Conservation (phyloP, 1,284 basidiomycete genomes). For the Boletus hoseneyae region DNA sequence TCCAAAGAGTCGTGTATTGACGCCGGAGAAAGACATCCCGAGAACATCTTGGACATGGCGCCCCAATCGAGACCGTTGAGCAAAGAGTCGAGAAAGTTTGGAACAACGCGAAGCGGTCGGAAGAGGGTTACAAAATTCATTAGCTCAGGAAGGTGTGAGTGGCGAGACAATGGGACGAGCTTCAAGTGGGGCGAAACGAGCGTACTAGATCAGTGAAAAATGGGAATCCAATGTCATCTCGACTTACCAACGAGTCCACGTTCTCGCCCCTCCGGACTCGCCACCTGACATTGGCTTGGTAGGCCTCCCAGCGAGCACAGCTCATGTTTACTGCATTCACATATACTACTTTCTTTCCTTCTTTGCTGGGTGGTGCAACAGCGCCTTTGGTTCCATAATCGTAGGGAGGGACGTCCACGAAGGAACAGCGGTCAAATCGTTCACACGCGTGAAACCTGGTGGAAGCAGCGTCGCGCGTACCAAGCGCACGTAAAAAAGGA, state of each 20-base stretch:
- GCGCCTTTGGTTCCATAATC: conserved; percentile 12
- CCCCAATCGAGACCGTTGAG: conserved; percentile 67
- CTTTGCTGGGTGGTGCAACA: conserved; percentile 31
- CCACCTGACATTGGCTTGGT: conserved; percentile 47
- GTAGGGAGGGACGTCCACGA: conserved; percentile 45
- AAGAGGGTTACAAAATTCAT: conserved; percentile 77
- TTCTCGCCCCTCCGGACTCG: conserved; percentile 39
- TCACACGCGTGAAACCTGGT: conserved; percentile 94
- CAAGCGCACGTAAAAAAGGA: conserved; percentile 60
- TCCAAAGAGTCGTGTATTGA: conserved; percentile 5
- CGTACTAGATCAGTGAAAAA: conserved; percentile 3
- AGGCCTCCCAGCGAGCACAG: conserved; percentile 56
- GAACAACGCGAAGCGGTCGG: conserved; percentile 67
- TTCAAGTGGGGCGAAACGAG: conserved; percentile 28
- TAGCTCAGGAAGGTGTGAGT: conserved; percentile 84
- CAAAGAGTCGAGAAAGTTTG: conserved; percentile 71
- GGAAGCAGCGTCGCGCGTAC: conserved; percentile 54
- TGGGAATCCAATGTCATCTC: no score
- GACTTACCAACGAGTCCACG: conserved; percentile 57
- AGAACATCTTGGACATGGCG: conserved; percentile 66
- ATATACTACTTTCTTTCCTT: conserved; percentile 63
- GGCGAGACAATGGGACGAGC: conserved; percentile 81
- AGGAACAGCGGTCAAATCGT: conserved; percentile 69
- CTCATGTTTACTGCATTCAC: conserved; percentile 74
- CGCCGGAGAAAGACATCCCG: conserved; percentile 41